Conservation (phyloP, 495 filamentous ascomycete genomes). For the Podospora appendiculata region DNA sequence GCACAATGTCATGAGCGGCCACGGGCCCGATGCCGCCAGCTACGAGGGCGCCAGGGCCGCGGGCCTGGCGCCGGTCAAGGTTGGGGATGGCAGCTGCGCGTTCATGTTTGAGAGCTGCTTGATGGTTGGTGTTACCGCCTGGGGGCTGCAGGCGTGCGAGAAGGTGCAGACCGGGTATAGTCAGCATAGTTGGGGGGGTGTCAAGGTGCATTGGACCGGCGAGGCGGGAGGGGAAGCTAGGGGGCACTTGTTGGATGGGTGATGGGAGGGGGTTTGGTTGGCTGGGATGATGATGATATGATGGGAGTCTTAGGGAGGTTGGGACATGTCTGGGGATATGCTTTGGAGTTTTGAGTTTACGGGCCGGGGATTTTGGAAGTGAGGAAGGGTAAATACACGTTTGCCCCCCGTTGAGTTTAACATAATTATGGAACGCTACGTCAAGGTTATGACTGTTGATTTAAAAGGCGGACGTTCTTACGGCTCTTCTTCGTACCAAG, state of each 20-base stretch:
- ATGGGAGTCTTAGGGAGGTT: no score
- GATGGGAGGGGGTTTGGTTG: background rate
- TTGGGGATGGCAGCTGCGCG: slow-evolving; percentile 51
- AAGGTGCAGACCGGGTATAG: slow-evolving; percentile 83
- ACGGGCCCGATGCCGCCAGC: slow-evolving; percentile 54
- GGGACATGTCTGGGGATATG: no score
- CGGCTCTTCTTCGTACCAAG: no score
- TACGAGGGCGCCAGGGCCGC: slow-evolving; percentile 54
- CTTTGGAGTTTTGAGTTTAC: no score
- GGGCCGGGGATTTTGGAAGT: no score
- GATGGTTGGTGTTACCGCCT: slow-evolving; percentile 89
- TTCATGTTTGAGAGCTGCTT: slow-evolving; percentile 66
- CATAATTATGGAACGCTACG: no score
- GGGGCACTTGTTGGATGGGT: slow-evolving; percentile 5
- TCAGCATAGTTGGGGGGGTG: slow-evolving; percentile 73
- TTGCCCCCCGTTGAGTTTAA: no score
- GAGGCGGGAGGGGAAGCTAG: background rate
- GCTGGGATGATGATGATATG: background rate
- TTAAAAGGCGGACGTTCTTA: no score
- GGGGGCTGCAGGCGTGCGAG: slow-evolving; percentile 74
- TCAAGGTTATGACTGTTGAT: no score
- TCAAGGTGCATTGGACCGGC: slow-evolving; percentile 64
- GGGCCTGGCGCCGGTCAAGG: slow-evolving; percentile 45
- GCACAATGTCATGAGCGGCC: slow-evolving; percentile 53
- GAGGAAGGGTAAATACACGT: no score